Evolutionary conservation across 2,329 filamentous ascomycete species (phyloP).

Genomic region (Fusarium burgessii): DNA sequence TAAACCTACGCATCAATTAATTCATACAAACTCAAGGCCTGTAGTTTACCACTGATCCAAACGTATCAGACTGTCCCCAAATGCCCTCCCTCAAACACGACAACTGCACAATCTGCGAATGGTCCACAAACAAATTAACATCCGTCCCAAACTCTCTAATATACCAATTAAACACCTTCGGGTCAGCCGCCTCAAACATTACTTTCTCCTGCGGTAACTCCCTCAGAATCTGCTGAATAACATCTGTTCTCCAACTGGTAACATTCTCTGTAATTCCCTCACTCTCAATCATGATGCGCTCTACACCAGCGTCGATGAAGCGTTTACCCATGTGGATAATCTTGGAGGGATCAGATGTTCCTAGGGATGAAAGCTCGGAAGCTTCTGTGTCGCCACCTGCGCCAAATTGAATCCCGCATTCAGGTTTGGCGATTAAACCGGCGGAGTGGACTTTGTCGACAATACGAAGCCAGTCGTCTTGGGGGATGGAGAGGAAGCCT

Average conservation of each 20-base stretch:
- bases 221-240: conserved; percentile 64
- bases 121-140: conserved; percentile 68
- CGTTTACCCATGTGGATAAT: conserved; percentile 58
- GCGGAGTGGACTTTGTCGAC: conserved; percentile 59
- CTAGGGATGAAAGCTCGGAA: conserved; percentile 52
- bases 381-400: conserved; percentile 65
- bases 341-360: neutral
- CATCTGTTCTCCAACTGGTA: conserved; percentile 64
- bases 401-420: conserved; percentile 68
- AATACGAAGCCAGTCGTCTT: conserved; percentile 65
- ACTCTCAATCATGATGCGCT: conserved; percentile 69
- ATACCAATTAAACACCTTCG: conserved; percentile 68
- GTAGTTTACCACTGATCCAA: conserved; percentile 50
- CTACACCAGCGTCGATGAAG: conserved; percentile 65
- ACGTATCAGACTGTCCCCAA: conserved; percentile 67
- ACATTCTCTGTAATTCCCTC: conserved; percentile 71
- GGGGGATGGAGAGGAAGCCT: conserved; percentile 66
- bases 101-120: conserved; percentile 69
- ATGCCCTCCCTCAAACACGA: conserved; percentile 63
- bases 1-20: neutral
- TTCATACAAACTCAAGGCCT: neutral
- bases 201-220: conserved; percentile 64
- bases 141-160: conserved; percentile 67
- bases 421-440: conserved; percentile 64
- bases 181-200: conserved; percentile 70